phyloP scores from a whole-genome alignment of 228 moss, liverwort and hornwort genomes.

The Sphagnum magellanicum region DNA sequence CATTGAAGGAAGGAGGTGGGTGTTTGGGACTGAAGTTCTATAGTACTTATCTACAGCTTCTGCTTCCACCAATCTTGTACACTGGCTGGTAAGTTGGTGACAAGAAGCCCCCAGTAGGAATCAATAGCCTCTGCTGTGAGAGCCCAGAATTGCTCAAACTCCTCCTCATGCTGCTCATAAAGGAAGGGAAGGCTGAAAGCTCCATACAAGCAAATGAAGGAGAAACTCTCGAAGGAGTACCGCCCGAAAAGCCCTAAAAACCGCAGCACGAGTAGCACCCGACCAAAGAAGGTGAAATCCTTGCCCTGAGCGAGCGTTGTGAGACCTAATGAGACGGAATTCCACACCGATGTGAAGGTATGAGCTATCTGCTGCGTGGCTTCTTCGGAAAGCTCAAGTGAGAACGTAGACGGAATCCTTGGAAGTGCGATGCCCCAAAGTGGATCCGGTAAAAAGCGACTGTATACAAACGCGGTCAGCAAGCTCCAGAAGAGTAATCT shows the following conservation, averaged over 20 bases:
- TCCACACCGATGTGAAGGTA: constrained; percentile 45
- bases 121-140: constrained; percentile 34
- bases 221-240: constrained; percentile 50
- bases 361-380: constrained; percentile 27
- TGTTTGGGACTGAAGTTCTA: too few relatives aligned
- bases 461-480: constrained; percentile 53
- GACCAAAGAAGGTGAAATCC: constrained; percentile 45
- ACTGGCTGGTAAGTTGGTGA: constrained; percentile 60
- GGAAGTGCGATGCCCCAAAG: constrained; percentile 56
- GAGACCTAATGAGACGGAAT: constrained; percentile 21
- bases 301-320: constrained; percentile 28
- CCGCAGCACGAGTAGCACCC: constrained; percentile 44
- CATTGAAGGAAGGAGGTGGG: too few relatives aligned
- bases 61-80: constrained; percentile 23
- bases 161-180: constrained; percentile 82
- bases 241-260: constrained; percentile 57
- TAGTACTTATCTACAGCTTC: constrained; percentile 2
- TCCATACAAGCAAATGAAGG: constrained; percentile 36
- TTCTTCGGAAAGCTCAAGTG: constrained; percentile 51
- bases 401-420: constrained; percentile 44
- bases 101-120: constrained; percentile 42
- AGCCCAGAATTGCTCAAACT: constrained; percentile 53
- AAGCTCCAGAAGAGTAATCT: constrained; percentile 39
- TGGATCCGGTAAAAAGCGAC: constrained; percentile 54
- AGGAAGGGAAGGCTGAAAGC: constrained; percentile 59